phyloP scores from a whole-genome alignment of 495 filamentous ascomycete genomes.

The Neurospora cerealis region DNA sequence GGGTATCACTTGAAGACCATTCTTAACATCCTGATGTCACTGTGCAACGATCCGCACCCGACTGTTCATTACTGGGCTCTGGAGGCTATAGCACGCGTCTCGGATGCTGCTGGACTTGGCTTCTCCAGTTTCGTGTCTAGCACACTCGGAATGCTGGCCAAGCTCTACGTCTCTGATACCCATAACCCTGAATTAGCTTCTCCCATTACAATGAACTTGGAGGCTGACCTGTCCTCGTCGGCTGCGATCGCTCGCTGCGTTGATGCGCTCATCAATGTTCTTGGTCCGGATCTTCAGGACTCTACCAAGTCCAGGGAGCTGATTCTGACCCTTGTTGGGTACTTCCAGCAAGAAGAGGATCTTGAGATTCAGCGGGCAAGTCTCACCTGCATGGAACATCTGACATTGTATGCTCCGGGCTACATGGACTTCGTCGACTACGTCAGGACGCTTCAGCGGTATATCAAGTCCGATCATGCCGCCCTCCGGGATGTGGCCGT shows the following conservation, averaged over 20 bases:
- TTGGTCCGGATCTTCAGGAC: conserved; percentile 92
- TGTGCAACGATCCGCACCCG: conserved; percentile 93
- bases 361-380: conserved; percentile 64
- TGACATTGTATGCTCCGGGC: conserved; percentile 83
- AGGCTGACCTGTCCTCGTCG: conserved; percentile 69
- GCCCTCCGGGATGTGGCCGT: conserved; percentile 71
- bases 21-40: conserved; percentile 84
- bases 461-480: conserved; percentile 55
- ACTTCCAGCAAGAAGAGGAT: conserved; percentile 73
- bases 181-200: conserved; percentile 79
- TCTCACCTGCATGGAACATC: conserved; percentile 76
- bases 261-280: conserved; percentile 91
- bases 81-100: conserved; percentile 76
- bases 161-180: conserved; percentile 81
- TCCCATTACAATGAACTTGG: conserved; percentile 75
- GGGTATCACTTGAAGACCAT: conserved; percentile 97
- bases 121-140: conserved; percentile 85
- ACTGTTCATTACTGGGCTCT: conserved; percentile 94
- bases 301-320: conserved; percentile 83
- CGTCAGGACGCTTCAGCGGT: conserved; percentile 68
- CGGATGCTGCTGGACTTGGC: conserved; percentile 85
- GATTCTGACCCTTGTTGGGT: conserved; percentile 74
- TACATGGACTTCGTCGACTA: conserved; percentile 77
- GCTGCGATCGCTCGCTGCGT: conserved; percentile 78
- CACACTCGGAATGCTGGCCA: conserved; percentile 84